Conservation (phyloP, 2,329 filamentous ascomycete species). For the Blastomyces parvus region DNA sequence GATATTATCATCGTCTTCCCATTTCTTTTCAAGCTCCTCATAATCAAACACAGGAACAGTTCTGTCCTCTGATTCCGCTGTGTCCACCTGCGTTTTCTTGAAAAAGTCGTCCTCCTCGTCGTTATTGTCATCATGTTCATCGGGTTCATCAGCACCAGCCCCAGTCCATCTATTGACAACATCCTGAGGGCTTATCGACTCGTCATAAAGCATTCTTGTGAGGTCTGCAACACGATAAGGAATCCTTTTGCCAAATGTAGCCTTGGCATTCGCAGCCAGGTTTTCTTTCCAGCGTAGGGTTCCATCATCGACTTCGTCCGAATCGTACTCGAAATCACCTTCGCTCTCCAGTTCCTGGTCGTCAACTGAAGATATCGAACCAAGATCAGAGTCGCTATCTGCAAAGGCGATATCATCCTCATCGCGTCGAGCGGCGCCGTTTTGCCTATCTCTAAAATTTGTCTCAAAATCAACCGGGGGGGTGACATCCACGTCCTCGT, state of each 20-base stretch:
- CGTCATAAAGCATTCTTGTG: conserved; percentile 80
- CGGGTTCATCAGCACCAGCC: conserved; percentile 46
- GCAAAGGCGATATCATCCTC: conserved; percentile 79
- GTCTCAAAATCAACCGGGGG: conserved; percentile 37
- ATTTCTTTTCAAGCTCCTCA: conserved; percentile 70
- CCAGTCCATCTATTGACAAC: conserved; percentile 70
- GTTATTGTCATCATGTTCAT: conserved; percentile 43
- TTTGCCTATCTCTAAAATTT: conserved; percentile 37
- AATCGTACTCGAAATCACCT: conserved; percentile 45
- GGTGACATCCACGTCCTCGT: conserved; percentile 29
- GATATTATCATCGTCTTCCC: conserved; percentile 69
- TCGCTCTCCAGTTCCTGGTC: conserved; percentile 46
- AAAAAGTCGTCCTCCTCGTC: conserved; percentile 60
- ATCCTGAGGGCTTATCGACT: conserved; percentile 62
- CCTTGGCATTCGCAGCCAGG: conserved; percentile 63
- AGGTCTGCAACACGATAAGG: conserved; percentile 74
- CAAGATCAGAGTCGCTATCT: conserved; percentile 92
- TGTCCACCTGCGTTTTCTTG: conserved; percentile 44
- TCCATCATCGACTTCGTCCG: conserved; percentile 60
- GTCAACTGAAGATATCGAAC: conserved; percentile 63
- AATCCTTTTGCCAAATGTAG: conserved; percentile 58
- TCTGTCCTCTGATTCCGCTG: conserved; percentile 58
- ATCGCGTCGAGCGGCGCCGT: conserved; percentile 46
- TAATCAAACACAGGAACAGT: conserved; percentile 73
- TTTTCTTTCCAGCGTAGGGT: conserved; percentile 81